Percentiles rank a stretch among this genome's conserved stretches.
Conservation (phyloP, 2,329 filamentous ascomycete genomes). For the Sodiomyces alkalinus region DNA sequence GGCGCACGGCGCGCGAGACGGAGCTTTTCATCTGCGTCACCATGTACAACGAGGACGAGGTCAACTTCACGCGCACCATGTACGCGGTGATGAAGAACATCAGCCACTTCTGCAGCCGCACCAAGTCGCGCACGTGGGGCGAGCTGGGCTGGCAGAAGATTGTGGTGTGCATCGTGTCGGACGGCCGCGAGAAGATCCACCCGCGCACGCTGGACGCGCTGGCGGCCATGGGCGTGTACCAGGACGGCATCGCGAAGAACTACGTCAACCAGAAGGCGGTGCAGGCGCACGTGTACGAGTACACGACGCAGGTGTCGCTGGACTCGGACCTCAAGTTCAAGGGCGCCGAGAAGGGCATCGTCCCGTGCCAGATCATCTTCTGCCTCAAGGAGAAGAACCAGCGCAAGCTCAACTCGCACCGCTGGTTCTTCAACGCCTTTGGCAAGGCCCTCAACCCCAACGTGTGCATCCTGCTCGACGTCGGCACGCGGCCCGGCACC, state of each 20-base stretch:
- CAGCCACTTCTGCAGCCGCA: constrained; percentile 84
- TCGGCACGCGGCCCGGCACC: constrained; percentile 78
- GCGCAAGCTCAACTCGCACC: constrained; percentile 95
- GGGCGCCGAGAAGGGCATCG: constrained; percentile 95
- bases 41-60: constrained; percentile 99
- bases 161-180: constrained; percentile 90
- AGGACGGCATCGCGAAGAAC: constrained; percentile 97
- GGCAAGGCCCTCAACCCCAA: constrained; percentile 86
- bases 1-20: constrained; percentile 69
- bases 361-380: constrained; percentile 96
- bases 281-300: constrained; percentile 95
- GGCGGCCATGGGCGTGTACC: constrained; percentile 94
- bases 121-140: constrained; percentile 89
- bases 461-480: constrained; percentile 90
- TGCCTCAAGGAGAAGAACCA: constrained; percentile 96
- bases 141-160: constrained; percentile 98
- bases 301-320: constrained; percentile 93
- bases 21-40: constrained; percentile 95
- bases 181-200: constrained; percentile 81
- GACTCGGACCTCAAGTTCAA: constrained; percentile 97
- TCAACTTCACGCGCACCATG: constrained; percentile 94
- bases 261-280: constrained; percentile 92
- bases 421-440: constrained; percentile 99
- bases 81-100: constrained; percentile 98
- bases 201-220: constrained; percentile 85